These are phyloP conservation scores for Mortierella sp. DNA, from an alignment of 371 early-diverging fungal genomes.

Conservation along the genomic window DNA sequence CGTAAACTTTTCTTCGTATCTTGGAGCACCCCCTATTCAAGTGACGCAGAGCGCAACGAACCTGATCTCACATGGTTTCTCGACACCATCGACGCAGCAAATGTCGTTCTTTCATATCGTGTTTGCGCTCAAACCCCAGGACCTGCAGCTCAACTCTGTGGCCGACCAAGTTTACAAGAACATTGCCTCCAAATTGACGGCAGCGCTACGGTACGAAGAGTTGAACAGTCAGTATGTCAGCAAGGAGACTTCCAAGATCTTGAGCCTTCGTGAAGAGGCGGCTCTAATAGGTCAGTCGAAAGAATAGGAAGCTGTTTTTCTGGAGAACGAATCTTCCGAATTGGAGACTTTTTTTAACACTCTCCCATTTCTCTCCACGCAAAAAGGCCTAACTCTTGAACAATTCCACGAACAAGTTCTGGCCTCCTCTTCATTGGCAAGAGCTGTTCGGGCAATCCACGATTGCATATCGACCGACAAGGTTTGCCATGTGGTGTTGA, in stretches of 20 bases:
- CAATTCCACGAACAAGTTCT: constrained; percentile 51
- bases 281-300: constrained; percentile 55
- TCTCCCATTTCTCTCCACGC: neutral
- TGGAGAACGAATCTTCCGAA: too few species aligned
- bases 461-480: constrained; percentile 63
- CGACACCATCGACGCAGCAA: constrained; percentile 51
- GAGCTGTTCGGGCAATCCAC: constrained; percentile 71
- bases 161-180: constrained; percentile 78
- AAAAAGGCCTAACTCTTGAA: constrained; percentile 28
- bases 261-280: constrained; percentile 69
- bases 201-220: constrained; percentile 86
- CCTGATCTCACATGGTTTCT: constrained; percentile 8
- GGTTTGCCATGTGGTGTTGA: constrained; percentile 77
- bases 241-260: constrained; percentile 78
- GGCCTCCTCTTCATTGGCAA: constrained; percentile 61
- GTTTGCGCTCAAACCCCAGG: constrained; percentile 71
- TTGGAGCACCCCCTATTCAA: constrained; percentile 36
- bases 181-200: constrained; percentile 77
- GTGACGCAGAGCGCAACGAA: constrained; percentile 23
- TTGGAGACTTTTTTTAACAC: neutral
- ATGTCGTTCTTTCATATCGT: constrained; percentile 89
- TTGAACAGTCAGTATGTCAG: constrained; percentile 82
- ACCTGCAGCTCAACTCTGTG: constrained; percentile 66
- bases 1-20: constrained; percentile 9
- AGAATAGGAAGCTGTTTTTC: too few species aligned